Conservation (phyloP, 1,284 basidiomycete species). For the Marasmius tenuissimus region DNA sequence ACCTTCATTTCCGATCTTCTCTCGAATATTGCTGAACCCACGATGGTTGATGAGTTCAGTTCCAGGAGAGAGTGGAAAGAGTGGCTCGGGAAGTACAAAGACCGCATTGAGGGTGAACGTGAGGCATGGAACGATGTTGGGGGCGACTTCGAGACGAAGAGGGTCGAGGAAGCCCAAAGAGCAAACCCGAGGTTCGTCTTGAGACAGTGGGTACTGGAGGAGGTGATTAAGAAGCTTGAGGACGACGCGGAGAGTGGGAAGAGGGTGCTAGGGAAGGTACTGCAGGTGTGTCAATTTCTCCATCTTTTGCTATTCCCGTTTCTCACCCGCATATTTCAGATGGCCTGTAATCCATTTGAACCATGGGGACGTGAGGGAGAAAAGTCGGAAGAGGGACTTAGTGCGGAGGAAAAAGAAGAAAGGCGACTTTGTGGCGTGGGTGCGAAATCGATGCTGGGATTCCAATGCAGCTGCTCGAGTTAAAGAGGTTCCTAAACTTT, state of each 20-base stretch:
- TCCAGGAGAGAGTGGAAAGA: slow-evolving; percentile 51
- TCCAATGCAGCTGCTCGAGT: slow-evolving; percentile 92
- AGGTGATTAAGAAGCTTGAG: slow-evolving; percentile 78
- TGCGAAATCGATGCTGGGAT: slow-evolving; percentile 75
- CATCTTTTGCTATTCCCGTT: slow-evolving; percentile 6
- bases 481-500: slow-evolving; percentile 30
- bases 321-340: slow-evolving; percentile 39
- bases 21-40: slow-evolving; percentile 42
- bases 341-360: slow-evolving; percentile 81
- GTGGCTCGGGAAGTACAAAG: not conserved
- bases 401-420: slow-evolving; percentile 69
- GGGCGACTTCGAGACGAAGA: slow-evolving; percentile 36
- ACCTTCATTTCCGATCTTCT: slow-evolving; percentile 54
- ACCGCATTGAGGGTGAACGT: slow-evolving; percentile 50
- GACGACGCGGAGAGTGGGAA: slow-evolving; percentile 57
- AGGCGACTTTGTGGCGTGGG: slow-evolving; percentile 79
- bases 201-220: slow-evolving; percentile 92
- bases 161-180: slow-evolving; percentile 44
- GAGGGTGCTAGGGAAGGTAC: slow-evolving; percentile 68
- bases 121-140: slow-evolving; percentile 28
- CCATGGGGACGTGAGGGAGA: slow-evolving; percentile 71
- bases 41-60: slow-evolving; percentile 36
- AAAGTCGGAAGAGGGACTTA: slow-evolving; percentile 40
- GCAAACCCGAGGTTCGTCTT: slow-evolving; percentile 89
- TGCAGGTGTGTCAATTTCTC: slow-evolving; percentile 53